Base-by-base conservation (phyloP, 148 eudicot species). In the Pharnaceum exiguum region DNA sequence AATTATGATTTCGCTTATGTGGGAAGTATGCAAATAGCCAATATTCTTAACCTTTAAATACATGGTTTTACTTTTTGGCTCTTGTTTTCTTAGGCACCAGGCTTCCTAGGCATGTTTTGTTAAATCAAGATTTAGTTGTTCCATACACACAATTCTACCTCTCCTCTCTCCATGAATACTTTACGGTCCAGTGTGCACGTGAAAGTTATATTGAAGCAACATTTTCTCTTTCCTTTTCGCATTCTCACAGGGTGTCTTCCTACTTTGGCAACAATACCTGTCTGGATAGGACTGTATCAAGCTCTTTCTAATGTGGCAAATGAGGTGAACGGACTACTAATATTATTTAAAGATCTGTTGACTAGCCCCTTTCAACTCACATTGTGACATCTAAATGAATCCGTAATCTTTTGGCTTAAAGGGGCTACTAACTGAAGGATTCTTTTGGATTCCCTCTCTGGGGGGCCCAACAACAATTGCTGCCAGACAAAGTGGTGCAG, bases 221-320 rank as follows among this genome's bases (percentile, higher is more conserved):
- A 6, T 44, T 55, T 10, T 33, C 17, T 57, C 25, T 24, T 32
- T 5, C 25, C 15, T 35, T 46, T 17, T 55, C 35, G 43, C 51
- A 27, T 31, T 28, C 40, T 16, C 36, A 44, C 83, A 94, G 99
- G 99, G 65, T 89, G 96, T 75, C 61, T 94, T 25, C 99, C 99
- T 13, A 94, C 99, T 55, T 86, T 94, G 87, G 99, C 99, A 29
- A 94, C 99, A 54, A 94, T 94, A 83, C 99, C 99, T 28, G 95
- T 94, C 33, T 94, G 84, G 82, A 94, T 94, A 71, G 99, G 99
- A 42, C 74, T 94, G 62, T 94, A 94, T 77, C 99, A 94, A 78
- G 99, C 99, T 57, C 96, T 94, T 78, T 94, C 99, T 46, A 94
- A 94, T 78, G 96, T 94, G 27, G 99, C 99, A 67, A 94, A 94